Evolutionary conservation across 352 stramenopile genomes (phyloP).

Genomic region (Phytophthora fragariaefolia): DNA sequence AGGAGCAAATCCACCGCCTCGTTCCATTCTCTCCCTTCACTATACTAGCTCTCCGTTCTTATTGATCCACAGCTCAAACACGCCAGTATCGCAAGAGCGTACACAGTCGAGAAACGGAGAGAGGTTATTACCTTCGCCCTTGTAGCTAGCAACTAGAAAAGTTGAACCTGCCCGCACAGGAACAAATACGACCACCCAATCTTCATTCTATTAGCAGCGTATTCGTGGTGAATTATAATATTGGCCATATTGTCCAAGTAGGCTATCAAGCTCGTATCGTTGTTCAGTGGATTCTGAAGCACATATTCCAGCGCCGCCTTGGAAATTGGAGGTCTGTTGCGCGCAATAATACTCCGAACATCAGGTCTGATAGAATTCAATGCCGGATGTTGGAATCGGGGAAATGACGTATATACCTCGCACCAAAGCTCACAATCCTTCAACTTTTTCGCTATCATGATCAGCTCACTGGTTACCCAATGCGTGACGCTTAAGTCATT

Average conservation of each 20-base stretch:
- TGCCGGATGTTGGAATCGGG: background rate
- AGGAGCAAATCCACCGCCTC: background rate
- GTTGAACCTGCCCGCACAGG: background rate
- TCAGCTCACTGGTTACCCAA: background rate
- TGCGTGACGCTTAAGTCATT: background rate
- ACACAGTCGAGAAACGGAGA: background rate
- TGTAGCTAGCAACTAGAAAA: background rate
- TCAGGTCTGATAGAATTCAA: background rate
- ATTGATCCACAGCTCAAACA: background rate
- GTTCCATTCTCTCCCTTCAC: background rate
- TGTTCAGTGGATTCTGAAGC: background rate
- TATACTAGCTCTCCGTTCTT: background rate
- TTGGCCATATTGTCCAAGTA: background rate
- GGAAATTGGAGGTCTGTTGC: background rate
- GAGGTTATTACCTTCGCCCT: background rate
- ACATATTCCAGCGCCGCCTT: background rate
- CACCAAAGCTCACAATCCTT: background rate
- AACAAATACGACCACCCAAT: background rate
- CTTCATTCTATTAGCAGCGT: background rate
- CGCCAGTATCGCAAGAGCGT: background rate
- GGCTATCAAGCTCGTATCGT: background rate
- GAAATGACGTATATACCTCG: background rate
- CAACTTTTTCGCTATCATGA: background rate
- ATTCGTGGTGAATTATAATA: background rate
- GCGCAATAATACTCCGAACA: background rate